phyloP scores from a whole-genome alignment of 2,329 filamentous ascomycete species.

The Lecanosticta acicola region DNA sequence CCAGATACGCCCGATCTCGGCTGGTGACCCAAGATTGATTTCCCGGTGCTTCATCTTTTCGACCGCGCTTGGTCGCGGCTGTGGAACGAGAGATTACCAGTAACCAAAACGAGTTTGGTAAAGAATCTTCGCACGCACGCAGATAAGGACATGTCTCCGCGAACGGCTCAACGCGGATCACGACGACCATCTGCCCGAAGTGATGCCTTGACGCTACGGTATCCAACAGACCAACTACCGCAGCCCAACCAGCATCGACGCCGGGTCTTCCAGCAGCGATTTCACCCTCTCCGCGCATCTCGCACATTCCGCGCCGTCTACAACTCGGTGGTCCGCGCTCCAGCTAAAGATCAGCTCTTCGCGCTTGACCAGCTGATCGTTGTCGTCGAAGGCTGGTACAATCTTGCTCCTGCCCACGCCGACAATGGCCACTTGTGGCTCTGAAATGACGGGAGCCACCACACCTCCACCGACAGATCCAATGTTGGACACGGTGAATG shows the following conservation, averaged over 20 bases:
- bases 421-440: constrained; percentile 84
- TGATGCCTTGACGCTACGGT: neutral
- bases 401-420: constrained; percentile 76
- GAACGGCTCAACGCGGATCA: no score
- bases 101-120: neutral
- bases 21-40: neutral
- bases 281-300: constrained; percentile 78
- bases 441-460: constrained; percentile 83
- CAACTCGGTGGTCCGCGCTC: constrained; percentile 90
- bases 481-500: constrained; percentile 94
- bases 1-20: constrained; percentile 1
- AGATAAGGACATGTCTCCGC: no score
- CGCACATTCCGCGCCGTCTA: constrained; percentile 93
- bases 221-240: constrained; percentile 42
- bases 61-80: constrained; percentile 5
- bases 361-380: constrained; percentile 59
- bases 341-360: constrained; percentile 89
- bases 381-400: constrained; percentile 67
- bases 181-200: no score
- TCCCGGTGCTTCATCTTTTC: neutral
- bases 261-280: constrained; percentile 74
- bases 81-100: neutral
- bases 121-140: neutral
- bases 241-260: constrained; percentile 78
- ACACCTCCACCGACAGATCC: constrained; percentile 92